Evolutionary conservation across 2,329 filamentous ascomycete species (phyloP).

Genomic region (Catunica adiposa): DNA sequence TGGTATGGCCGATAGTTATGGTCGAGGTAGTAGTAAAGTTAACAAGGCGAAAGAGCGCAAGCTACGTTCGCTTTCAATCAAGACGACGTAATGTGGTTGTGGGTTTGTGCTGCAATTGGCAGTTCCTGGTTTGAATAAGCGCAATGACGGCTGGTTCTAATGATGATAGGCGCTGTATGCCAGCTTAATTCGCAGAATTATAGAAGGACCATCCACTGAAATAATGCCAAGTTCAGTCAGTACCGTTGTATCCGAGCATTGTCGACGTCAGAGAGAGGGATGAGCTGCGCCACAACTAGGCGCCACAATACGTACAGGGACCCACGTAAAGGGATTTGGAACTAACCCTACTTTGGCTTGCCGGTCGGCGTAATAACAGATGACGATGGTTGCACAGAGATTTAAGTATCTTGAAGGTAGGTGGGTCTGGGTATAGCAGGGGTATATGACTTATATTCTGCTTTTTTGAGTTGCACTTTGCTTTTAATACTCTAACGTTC

Average conservation of each 20-base stretch:
- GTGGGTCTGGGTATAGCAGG: no score
- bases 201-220: background rate
- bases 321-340: background rate
- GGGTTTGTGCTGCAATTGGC: no score
- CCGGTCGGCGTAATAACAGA: background rate
- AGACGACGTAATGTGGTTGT: no score
- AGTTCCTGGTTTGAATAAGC: no score
- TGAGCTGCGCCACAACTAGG: background rate
- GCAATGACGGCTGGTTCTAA: no score
- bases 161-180: no score
- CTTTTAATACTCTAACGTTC: no score
- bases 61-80: no score
- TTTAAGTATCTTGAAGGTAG: no score
- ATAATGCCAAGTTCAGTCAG: background rate
- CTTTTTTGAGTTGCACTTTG: background rate
- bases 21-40: background rate
- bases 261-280: background rate
- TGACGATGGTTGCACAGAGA: no score
- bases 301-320: conserved; percentile 13
- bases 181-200: background rate
- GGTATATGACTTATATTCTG: background rate
- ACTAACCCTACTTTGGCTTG: background rate
- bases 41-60: no score
- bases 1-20: background rate
- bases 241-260: background rate